Evolutionary conservation across 2,329 filamentous ascomycete genomes (phyloP).

Genomic region (Orbilia oligospora): DNA sequence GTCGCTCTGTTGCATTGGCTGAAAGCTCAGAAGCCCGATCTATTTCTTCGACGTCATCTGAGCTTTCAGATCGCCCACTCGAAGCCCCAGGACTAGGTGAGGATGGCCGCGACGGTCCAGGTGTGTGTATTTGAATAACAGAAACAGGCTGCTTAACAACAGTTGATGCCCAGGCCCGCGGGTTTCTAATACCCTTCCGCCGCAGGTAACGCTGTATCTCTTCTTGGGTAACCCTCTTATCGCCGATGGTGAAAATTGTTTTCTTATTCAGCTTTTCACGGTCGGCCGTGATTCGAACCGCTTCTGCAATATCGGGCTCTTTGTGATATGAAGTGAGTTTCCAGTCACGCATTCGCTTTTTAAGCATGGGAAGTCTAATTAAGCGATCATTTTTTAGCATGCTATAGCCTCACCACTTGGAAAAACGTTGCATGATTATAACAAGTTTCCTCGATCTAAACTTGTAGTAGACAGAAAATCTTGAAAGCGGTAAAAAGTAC

Average conservation of each 20-base stretch:
- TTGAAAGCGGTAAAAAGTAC: background rate
- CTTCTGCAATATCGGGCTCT: constrained; percentile 48
- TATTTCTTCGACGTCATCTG: constrained; percentile 10
- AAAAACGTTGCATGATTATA: background rate
- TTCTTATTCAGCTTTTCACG: constrained; percentile 46
- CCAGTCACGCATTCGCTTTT: constrained; percentile 51
- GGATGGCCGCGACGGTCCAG: constrained; percentile 14
- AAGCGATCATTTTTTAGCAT: constrained; percentile 2
- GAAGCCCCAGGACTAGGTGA: constrained; percentile 10
- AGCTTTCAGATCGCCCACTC: constrained; percentile 11
- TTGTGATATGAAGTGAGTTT: constrained; percentile 48
- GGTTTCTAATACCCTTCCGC: constrained; percentile 44
- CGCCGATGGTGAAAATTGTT: constrained; percentile 42
- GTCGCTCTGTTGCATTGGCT: constrained; percentile 1
- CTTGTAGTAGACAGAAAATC: too few species aligned
- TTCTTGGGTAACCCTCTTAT: constrained; percentile 34
- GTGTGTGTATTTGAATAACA: constrained; percentile 32
- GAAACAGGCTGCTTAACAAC: constrained; percentile 39
- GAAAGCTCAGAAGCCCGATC: background rate
- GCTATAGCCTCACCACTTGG: background rate
- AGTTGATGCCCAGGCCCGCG: constrained; percentile 35
- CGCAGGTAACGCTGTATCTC: constrained; percentile 39
- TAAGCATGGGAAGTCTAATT: constrained; percentile 45
- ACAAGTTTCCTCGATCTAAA: too few species aligned
- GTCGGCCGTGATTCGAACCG: constrained; percentile 46